A percentile compares a stretch with the other conserved stretches of the same genome.
Evolutionary conservation across 495 filamentous ascomycete species (phyloP).

Genomic region (Penicillium pancosmium): DNA sequence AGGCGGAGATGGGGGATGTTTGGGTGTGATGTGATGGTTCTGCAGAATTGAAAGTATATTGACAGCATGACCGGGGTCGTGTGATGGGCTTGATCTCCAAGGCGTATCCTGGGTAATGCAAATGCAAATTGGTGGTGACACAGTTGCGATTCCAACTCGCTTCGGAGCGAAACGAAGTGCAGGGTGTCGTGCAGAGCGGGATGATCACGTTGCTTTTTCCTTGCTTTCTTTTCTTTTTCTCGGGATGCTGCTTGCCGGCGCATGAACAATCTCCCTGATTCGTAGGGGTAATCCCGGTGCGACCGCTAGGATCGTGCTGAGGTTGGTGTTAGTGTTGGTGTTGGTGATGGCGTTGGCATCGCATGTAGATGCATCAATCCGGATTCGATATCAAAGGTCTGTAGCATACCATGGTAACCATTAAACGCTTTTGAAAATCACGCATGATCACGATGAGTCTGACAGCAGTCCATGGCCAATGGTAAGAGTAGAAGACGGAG

Average conservation of each 20-base stretch:
- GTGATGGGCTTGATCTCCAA: conserved; percentile 11
- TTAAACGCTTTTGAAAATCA: neutral
- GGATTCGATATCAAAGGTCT: neutral
- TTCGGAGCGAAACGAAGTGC: conserved; percentile 6
- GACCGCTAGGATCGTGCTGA: neutral
- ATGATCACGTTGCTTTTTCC: conserved; percentile 26
- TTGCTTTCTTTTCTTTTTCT: conserved; percentile 7
- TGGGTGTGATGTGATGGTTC: neutral
- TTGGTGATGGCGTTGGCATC: neutral
- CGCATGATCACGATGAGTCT: neutral
- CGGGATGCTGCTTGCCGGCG: conserved; percentile 22
- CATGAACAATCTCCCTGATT: conserved; percentile 19
- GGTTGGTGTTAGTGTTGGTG: neutral
- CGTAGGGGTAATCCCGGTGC: conserved; percentile 2
- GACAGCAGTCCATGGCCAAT: neutral
- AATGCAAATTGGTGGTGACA: conserved; percentile 14
- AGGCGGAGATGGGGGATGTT: neutral
- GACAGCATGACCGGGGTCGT: conserved; percentile 14
- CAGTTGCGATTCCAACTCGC: conserved; percentile 13
- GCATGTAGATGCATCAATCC: neutral
- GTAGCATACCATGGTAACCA: neutral
- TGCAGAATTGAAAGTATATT: neutral
- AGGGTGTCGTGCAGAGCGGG: conserved; percentile 17
- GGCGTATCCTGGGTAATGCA: neutral
- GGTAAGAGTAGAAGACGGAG: neutral